phyloP scores from a whole-genome alignment of 2,329 filamentous ascomycete genomes.

The Phialemoniopsis sp. region DNA sequence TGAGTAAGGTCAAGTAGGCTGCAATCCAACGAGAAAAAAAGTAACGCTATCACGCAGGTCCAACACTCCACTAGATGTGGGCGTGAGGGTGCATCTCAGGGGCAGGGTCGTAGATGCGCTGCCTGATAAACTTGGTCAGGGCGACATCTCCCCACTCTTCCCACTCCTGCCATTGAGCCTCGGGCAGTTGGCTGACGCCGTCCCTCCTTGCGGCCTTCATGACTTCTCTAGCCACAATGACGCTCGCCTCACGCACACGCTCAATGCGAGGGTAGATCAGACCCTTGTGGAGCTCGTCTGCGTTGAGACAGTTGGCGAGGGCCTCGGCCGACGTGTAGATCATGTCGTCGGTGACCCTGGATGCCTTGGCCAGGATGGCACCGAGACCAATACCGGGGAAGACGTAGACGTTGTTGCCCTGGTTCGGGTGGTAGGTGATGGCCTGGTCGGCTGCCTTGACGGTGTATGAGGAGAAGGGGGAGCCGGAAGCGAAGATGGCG shows the following conservation, averaged over 20 bases:
- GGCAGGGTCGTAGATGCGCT: slow-evolving; percentile 55
- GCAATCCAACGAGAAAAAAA: no score
- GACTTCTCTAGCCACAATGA: slow-evolving; percentile 83
- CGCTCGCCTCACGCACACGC: slow-evolving; percentile 85
- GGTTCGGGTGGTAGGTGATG: slow-evolving; percentile 71
- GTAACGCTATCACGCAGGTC: no score
- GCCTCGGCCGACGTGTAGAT: slow-evolving; percentile 90
- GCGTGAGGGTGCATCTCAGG: no score
- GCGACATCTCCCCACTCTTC: slow-evolving; percentile 66
- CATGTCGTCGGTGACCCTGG: slow-evolving; percentile 88
- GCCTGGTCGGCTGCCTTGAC: slow-evolving; percentile 57
- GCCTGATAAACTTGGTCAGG: slow-evolving; percentile 56
- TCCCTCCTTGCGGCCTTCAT: slow-evolving; percentile 87
- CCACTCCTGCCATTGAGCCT: slow-evolving; percentile 69
- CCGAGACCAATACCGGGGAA: slow-evolving; percentile 96
- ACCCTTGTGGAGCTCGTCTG: slow-evolving; percentile 76
- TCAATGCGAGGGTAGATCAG: slow-evolving; percentile 89
- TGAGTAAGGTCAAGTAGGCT: no score
- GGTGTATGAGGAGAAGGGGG: slow-evolving; percentile 75
- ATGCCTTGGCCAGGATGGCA: slow-evolving; percentile 85
- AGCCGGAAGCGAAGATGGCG: slow-evolving; percentile 91
- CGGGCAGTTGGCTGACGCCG: slow-evolving; percentile 66
- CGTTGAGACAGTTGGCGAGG: slow-evolving; percentile 71
- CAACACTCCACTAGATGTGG: no score
- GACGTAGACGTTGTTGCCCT: slow-evolving; percentile 87